These are phyloP conservation scores for Aspergillus sp. DNA, from an alignment of 2,329 filamentous ascomycete species.

Conservation along the genomic window DNA sequence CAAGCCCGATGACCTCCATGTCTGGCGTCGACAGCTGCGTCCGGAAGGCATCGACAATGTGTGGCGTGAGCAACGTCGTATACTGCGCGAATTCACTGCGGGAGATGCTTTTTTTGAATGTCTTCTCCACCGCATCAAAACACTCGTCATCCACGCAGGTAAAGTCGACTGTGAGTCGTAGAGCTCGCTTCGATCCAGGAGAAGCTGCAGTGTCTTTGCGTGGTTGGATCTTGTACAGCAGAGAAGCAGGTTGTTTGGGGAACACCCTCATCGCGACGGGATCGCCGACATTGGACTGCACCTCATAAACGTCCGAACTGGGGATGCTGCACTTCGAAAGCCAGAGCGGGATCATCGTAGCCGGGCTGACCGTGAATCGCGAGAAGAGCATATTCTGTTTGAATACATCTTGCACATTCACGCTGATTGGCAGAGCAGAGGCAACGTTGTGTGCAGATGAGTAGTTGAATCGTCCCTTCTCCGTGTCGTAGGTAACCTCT, in stretches of 20 bases:
- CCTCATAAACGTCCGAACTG: conserved; percentile 64
- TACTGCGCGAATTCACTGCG: conserved; percentile 49
- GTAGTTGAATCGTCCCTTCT: conserved; percentile 64
- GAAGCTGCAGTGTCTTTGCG: conserved; percentile 17
- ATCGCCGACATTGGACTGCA: conserved; percentile 49
- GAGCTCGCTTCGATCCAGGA: conserved; percentile 29
- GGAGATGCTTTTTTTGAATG: conserved; percentile 49
- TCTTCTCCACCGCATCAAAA: conserved; percentile 44
- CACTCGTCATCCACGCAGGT: conserved; percentile 75
- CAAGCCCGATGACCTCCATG: conserved; percentile 55
- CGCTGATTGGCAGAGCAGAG: conserved; percentile 78
- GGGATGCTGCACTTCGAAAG: conserved; percentile 70
- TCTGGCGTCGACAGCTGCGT: conserved; percentile 48
- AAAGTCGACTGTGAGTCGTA: conserved; percentile 70
- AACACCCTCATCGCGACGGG: conserved; percentile 63
- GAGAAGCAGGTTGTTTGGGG: conserved; percentile 74
- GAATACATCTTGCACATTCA: conserved; percentile 96
- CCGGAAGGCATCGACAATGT: conserved; percentile 49
- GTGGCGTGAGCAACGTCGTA: conserved; percentile 52
- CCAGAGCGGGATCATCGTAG: conserved; percentile 70
- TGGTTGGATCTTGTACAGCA: conserved; percentile 72
- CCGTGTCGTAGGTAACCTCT: conserved; percentile 73
- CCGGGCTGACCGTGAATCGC: conserved; percentile 85
- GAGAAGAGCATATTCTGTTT: conserved; percentile 81
- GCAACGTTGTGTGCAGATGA: conserved; percentile 63